Base-by-base conservation (phyloP, 345 rosid genomes). In the Citrus maxima region DNA sequence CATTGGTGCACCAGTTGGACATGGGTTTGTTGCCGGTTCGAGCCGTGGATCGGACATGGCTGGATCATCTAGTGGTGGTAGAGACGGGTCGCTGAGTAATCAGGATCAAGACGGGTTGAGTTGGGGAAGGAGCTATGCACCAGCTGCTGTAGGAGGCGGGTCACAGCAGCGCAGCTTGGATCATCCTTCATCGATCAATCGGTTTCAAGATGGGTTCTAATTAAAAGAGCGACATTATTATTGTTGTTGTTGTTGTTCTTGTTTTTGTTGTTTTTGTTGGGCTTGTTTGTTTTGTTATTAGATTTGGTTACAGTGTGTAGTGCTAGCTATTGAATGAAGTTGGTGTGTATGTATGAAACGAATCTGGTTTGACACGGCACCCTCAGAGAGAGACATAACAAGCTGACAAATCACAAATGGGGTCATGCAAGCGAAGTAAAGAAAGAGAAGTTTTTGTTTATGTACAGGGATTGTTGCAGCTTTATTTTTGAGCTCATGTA, bases 1-100 rank as follows among this genome's bases (percentile, higher is more conserved):
- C 90, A 83, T 92, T 67, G 97, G 98, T 67, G 95, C 93, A 30
- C 97, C 95, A 35, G 84, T 89, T 19, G 89, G 85, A 55, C 90
- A 77, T 13, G 86, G 88, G 27, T 82, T 84, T 62, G 79, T 86
- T 5, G 79, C 75, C 19, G 78, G 75, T 28, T 73, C 85, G 7
- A 76, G 73, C 79, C 79, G 82, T 2, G 79, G 86, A 46, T 30
- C 76, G 3, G 92, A 80, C 18, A 34, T 79, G 24, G 76, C 80
- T 21, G 69, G 46, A 30, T 66, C 65, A 78, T 38, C 60, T 79
- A 77, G 67, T 34, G 72, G 80, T 34, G 84, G 87, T 59, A 81
- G 87, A 71, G 91, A 90, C 74, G 75, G 84, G 66, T 85, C 88
- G 68, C 82, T 83, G 82, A 83, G 77, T 81, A 82, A 82, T 70